Evolutionary conservation across 129 eudicot genomes (phyloP).

Genomic region (Artemisia argyi): DNA sequence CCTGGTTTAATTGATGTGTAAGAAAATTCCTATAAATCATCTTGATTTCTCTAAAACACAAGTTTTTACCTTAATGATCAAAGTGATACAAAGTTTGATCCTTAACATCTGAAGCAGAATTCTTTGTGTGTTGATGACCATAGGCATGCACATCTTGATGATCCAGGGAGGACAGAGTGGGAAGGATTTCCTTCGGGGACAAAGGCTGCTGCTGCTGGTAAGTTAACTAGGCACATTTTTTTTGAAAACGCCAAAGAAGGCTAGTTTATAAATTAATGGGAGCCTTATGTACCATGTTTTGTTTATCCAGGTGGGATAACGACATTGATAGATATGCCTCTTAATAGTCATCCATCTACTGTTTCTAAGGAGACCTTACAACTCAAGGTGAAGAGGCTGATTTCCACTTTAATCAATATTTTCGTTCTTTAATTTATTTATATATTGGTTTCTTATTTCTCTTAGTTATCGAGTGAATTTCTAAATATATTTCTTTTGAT

Average conservation of each 20-base stretch:
- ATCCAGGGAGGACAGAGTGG: constrained; percentile 97
- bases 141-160: constrained; percentile 97
- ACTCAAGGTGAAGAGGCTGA: constrained; percentile 66
- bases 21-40: constrained; percentile 29
- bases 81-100: constrained; percentile 4
- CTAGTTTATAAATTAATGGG: background rate
- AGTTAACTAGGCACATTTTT: background rate
- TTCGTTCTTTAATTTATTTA: background rate
- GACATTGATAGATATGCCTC: constrained; percentile 96
- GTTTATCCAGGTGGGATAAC: constrained; percentile 79
- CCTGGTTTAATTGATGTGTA: constrained; percentile 98
- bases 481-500: constrained; percentile 1
- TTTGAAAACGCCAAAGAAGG: background rate
- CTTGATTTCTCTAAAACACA: constrained; percentile 7
- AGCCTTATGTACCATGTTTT: constrained; percentile 8
- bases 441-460: background rate
- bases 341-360: constrained; percentile 85
- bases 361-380: constrained; percentile 77
- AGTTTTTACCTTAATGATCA: background rate
- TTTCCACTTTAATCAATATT: constrained; percentile 12
- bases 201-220: constrained; percentile 98
- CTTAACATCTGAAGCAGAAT: constrained; percentile 3
- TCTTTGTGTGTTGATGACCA: constrained; percentile 27
- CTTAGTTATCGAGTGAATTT: constrained; percentile 2
- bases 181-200: constrained; percentile 99